Evolutionary conservation across 139 green algal species (phyloP).

Genomic region (Chlorella sp.): DNA sequence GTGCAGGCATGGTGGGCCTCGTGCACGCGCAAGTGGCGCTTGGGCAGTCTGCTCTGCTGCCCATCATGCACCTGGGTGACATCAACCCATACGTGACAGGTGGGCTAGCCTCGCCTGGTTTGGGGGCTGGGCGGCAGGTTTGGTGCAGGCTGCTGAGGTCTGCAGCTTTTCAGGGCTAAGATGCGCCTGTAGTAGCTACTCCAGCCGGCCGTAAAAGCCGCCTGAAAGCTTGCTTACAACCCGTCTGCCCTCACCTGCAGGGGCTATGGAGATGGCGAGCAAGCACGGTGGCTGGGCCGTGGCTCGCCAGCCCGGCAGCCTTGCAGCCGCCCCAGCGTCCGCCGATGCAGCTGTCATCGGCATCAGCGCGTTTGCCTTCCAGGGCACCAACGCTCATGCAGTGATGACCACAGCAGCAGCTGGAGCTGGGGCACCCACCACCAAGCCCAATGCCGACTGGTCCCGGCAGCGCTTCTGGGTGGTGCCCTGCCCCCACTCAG

Average conservation of each 20-base stretch:
- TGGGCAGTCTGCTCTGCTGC: background rate
- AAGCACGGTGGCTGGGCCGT: background rate
- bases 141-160: constrained; percentile 9
- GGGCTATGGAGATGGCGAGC: constrained; percentile 28
- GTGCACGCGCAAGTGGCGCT: constrained; percentile 26
- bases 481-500: constrained; percentile 14
- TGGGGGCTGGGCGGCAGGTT: background rate
- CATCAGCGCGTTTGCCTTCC: constrained; percentile 54
- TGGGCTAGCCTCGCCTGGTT: background rate
- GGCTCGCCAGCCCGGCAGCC: constrained; percentile 23
- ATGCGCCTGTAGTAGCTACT: no score
- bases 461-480: constrained; percentile 37
- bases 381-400: constrained; percentile 53
- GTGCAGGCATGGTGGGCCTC: constrained; percentile 50
- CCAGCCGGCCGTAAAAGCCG: no score
- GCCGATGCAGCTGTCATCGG: background rate
- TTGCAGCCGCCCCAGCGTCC: background rate
- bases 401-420: background rate
- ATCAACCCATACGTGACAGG: constrained; percentile 62
- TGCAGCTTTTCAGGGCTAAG: no score
- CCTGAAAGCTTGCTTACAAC: background rate
- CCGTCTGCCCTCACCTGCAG: no score
- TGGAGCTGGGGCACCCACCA: background rate
- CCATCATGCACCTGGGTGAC: constrained; percentile 63
- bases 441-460: constrained; percentile 22